A percentile compares a stretch with the other conserved stretches of the same genome.
Conservation (phyloP, 2,329 filamentous ascomycete species). For the Cladophialophora exuberans region DNA sequence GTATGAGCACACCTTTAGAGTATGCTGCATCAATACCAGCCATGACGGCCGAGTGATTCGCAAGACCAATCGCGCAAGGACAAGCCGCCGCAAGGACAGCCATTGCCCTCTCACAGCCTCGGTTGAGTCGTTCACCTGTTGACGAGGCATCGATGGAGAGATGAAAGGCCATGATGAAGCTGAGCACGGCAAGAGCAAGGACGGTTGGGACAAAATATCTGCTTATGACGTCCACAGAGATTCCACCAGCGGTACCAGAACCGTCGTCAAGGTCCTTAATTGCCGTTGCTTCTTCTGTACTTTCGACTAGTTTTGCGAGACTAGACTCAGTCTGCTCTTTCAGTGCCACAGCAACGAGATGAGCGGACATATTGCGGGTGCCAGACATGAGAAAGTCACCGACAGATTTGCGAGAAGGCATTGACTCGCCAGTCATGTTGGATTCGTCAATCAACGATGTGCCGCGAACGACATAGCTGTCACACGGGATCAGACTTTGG, state of each 20-base stretch:
- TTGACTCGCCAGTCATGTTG: conserved; percentile 74
- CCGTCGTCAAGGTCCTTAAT: conserved; percentile 1
- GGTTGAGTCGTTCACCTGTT: conserved; percentile 16
- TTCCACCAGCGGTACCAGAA: background rate
- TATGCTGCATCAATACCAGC: conserved; percentile 65
- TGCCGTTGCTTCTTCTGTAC: conserved; percentile 17
- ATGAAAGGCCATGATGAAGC: conserved; percentile 5
- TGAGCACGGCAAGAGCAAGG: conserved; percentile 15
- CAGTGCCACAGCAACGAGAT: conserved; percentile 18
- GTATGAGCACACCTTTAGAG: conserved; percentile 13
- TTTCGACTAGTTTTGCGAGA: conserved; percentile 20
- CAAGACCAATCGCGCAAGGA: conserved; percentile 75
- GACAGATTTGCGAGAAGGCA: conserved; percentile 60
- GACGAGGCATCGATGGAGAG: background rate
- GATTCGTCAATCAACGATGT: conserved; percentile 73
- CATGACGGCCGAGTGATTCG: conserved; percentile 78
- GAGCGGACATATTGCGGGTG: conserved; percentile 21
- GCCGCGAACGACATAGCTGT: conserved; percentile 67
- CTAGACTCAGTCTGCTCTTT: conserved; percentile 19
- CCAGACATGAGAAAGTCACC: conserved; percentile 24
- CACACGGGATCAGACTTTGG: conserved; percentile 39
- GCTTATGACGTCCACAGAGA: conserved; percentile 7
- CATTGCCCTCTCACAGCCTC: conserved; percentile 51
- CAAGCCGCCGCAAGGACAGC: conserved; percentile 75
- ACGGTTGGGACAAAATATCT: conserved; percentile 20